phyloP scores from a whole-genome alignment of 805 yeast genomes.

The Wickerhamomyces chaumierensis region DNA sequence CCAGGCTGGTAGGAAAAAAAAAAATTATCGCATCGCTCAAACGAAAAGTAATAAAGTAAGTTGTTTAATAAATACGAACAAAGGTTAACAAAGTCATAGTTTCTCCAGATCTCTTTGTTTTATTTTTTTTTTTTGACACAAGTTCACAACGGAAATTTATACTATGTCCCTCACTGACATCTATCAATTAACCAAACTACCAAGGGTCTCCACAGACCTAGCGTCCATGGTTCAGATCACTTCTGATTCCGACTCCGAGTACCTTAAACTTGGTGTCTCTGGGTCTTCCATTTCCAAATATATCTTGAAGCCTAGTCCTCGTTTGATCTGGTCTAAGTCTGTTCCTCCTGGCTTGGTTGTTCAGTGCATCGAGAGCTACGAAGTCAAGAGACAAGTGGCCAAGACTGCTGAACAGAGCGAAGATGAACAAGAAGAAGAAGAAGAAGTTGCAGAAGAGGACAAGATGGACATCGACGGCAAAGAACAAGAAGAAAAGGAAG shows the following conservation, averaged over 20 bases:
- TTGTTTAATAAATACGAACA: too few relatives aligned
- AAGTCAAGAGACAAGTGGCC: neutral
- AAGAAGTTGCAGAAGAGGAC: constrained; percentile 1
- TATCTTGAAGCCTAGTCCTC: constrained; percentile 39
- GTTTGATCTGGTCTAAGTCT: constrained; percentile 40
- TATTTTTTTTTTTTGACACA: neutral
- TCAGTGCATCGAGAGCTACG: constrained; percentile 13
- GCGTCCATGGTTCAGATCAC: constrained; percentile 10
- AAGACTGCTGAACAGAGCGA: neutral
- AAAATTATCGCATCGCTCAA: neutral
- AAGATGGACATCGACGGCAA: neutral
- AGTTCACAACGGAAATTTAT: too few relatives aligned
- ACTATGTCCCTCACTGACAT: constrained; percentile 16
- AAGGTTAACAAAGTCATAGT: too few relatives aligned
- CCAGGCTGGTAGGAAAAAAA: too few relatives aligned
- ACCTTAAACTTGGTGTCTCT: constrained; percentile 17
- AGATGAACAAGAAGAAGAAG: neutral
- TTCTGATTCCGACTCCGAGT: constrained; percentile 9
- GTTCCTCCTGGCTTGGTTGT: constrained; percentile 32
- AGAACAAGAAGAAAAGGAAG: neutral
- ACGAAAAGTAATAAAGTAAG: neutral
- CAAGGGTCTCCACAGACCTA: constrained; percentile 13
- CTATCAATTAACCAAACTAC: constrained; percentile 15
- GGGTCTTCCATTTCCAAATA: constrained; percentile 22
- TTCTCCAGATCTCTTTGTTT: too few relatives aligned